Conservation (phyloP, 2,329 filamentous ascomycete species). For the Neurospora crassa region DNA sequence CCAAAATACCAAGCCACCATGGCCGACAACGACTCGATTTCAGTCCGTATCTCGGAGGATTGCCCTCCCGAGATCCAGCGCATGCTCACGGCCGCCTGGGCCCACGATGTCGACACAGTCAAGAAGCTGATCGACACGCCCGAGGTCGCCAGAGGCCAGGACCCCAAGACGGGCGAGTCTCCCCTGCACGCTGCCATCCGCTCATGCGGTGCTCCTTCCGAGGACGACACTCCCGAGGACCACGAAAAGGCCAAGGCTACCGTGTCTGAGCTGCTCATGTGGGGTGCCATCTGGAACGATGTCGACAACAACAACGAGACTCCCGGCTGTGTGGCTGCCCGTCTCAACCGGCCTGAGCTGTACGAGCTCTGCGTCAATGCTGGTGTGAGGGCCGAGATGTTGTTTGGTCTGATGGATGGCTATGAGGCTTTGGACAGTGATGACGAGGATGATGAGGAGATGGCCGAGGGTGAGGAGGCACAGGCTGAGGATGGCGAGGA, state of each 20-base stretch:
- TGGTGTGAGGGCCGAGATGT: conserved; percentile 79
- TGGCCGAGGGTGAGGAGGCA: conserved; percentile 34
- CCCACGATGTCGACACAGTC: conserved; percentile 54
- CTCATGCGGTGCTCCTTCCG: conserved; percentile 44
- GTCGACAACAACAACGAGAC: conserved; percentile 81
- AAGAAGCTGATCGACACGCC: conserved; percentile 58
- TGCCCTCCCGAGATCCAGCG: conserved; percentile 42
- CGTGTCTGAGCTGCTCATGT: conserved; percentile 67
- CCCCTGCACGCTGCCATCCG: conserved; percentile 86
- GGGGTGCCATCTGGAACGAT: conserved; percentile 97
- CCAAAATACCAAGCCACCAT: conserved; percentile 10
- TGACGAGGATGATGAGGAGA: conserved; percentile 37
- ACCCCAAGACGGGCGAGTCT: conserved; percentile 75
- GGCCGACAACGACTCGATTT: conserved; percentile 38
- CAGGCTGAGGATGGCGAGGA: conserved; percentile 24
- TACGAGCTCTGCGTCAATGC: conserved; percentile 83
- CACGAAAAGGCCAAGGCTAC: conserved; percentile 57
- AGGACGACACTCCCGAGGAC: conserved; percentile 24
- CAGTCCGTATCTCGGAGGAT: conserved; percentile 40
- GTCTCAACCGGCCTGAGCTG: conserved; percentile 57
- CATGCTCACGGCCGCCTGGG: conserved; percentile 46
- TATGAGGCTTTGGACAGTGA: conserved; percentile 64
- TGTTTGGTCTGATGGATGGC: conserved; percentile 72
- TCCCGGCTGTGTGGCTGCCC: conserved; percentile 73
- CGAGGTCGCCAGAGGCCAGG: conserved; percentile 64